These are phyloP conservation scores for Russula emetica DNA, from an alignment of 768 basidiomycete genomes.

Conservation along the genomic window DNA sequence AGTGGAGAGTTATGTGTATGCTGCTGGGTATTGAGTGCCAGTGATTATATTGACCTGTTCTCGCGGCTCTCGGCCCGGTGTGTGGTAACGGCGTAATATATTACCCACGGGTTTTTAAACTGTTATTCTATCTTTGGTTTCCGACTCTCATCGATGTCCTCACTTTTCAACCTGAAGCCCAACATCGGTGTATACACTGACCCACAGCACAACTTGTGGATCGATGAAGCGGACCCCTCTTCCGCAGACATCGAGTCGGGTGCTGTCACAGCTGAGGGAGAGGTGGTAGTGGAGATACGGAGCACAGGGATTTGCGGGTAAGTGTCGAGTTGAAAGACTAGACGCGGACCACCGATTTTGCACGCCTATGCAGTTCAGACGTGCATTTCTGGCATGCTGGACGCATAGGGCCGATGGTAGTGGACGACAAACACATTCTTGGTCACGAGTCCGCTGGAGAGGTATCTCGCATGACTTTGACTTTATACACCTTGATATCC, in stretches of 20 bases:
- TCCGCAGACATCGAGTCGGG: constrained; percentile 21
- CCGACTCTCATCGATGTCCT: neutral
- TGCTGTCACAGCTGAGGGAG: constrained; percentile 36
- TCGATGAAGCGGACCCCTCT: constrained; percentile 34
- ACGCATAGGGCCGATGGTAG: constrained; percentile 63
- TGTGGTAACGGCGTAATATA: neutral
- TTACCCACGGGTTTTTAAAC: no score
- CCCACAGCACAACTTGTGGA: constrained; percentile 26
- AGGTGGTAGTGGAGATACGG: constrained; percentile 61
- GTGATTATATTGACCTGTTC: neutral
- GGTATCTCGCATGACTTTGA: constrained; percentile 31
- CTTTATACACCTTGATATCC: neutral
- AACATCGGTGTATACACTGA: constrained; percentile 28
- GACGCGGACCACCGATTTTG: neutral
- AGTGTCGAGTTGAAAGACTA: constrained; percentile 26
- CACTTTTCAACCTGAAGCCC: constrained; percentile 16
- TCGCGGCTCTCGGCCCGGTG: constrained; percentile 3
- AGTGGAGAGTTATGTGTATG: constrained; percentile 26
- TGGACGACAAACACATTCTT: constrained; percentile 48
- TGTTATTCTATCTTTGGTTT: neutral
- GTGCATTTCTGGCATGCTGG: constrained; percentile 75
- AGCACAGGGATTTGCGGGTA: constrained; percentile 70
- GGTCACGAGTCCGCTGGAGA: constrained; percentile 71
- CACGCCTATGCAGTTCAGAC: constrained; percentile 47
- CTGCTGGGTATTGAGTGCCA: neutral